Evolutionary conservation across 371 early-diverging fungal species (phyloP).

Genomic region (Circinella umbellata): DNA sequence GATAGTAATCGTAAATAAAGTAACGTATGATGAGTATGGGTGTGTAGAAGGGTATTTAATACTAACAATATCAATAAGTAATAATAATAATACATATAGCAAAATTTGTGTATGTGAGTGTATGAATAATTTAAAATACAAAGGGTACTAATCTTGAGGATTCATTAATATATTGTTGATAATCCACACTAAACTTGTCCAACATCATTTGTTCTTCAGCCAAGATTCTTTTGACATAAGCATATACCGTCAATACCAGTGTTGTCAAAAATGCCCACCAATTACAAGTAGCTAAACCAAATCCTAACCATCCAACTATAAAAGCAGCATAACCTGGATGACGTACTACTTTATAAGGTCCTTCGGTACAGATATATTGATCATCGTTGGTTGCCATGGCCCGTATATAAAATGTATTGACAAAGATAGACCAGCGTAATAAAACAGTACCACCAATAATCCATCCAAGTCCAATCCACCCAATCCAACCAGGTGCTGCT

Average conservation of each 20-base stretch:
- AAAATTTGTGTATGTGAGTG: too few relatives aligned
- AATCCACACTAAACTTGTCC: constrained; percentile 46
- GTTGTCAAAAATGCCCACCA: constrained; percentile 29
- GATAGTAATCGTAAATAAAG: too few relatives aligned
- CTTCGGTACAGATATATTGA: constrained; percentile 48
- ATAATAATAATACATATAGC: too few relatives aligned
- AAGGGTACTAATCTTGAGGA: constrained; percentile 15
- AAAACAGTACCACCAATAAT: constrained; percentile 30
- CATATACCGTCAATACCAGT: constrained; percentile 21
- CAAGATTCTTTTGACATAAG: constrained; percentile 33
- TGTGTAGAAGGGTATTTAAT: too few relatives aligned
- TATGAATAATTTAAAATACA: not conserved
- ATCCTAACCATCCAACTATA: constrained; percentile 48
- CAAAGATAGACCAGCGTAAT: constrained; percentile 37
- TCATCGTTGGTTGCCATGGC: constrained; percentile 46
- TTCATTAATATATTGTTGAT: constrained; percentile 49
- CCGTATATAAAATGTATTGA: constrained; percentile 44
- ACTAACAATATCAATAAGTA: too few relatives aligned
- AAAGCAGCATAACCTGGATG: constrained; percentile 47
- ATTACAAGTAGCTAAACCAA: constrained; percentile 34
- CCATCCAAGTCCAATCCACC: constrained; percentile 34
- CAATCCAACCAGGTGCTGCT: constrained; percentile 13
- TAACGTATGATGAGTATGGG: too few relatives aligned
- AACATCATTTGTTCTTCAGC: constrained; percentile 51
- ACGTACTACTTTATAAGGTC: constrained; percentile 42